Conservation (phyloP, 805 yeast species). For the Metschnikowia amazonensis region DNA sequence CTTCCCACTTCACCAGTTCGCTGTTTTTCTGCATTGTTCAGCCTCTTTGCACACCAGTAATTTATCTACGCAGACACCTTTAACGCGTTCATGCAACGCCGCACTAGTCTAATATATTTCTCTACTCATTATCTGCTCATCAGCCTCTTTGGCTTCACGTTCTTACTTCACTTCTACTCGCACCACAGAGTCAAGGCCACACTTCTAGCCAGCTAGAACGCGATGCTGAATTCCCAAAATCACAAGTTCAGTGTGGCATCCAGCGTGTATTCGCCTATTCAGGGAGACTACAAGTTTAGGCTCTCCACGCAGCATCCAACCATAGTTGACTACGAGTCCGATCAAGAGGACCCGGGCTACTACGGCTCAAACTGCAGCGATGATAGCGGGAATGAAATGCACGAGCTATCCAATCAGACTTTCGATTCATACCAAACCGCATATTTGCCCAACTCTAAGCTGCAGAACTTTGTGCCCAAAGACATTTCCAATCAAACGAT, state of each 20-base stretch:
- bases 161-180: background rate
- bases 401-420: constrained; percentile 1
- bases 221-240: constrained; percentile 1
- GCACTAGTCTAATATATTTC: background rate
- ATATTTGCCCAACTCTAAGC: background rate
- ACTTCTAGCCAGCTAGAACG: background rate
- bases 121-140: background rate
- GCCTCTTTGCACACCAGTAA: constrained; percentile 1
- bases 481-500: constrained; percentile 23
- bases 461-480: background rate
- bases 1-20: background rate
- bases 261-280: constrained; percentile 30
- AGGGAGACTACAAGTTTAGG: constrained; percentile 17
- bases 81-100: constrained; percentile 4
- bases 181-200: background rate
- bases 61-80: background rate
- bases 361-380: constrained; percentile 4
- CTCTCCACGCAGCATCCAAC: constrained; percentile 10
- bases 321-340: constrained; percentile 18
- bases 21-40: background rate
- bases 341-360: constrained; percentile 10
- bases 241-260: constrained; percentile 28
- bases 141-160: background rate
- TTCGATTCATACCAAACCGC: background rate
- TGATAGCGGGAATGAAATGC: background rate